These are phyloP conservation scores for Melanogaster broomeanus DNA, from an alignment of 768 basidiomycete genomes.

Conservation along the genomic window DNA sequence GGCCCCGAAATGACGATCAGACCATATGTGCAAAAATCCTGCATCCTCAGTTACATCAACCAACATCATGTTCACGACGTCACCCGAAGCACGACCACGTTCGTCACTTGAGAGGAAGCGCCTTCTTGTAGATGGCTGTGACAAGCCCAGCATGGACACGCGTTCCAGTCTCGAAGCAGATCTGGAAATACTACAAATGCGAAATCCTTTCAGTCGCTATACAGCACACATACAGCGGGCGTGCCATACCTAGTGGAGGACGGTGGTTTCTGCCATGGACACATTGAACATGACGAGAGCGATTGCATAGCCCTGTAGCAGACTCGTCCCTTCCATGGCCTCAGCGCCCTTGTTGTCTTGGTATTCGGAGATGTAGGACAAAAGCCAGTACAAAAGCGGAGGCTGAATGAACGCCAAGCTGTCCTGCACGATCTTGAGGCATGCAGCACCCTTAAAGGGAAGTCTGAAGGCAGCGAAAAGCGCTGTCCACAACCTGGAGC, in stretches of 20 bases:
- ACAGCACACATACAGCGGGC: too few species aligned
- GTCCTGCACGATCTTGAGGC: conserved; percentile 80
- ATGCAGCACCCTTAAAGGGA: conserved; percentile 62
- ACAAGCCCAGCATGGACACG: conserved; percentile 90
- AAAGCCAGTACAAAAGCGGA: conserved; percentile 75
- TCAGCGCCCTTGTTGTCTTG: conserved; percentile 45
- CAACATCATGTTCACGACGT: conserved; percentile 93
- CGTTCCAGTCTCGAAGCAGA: conserved; percentile 85
- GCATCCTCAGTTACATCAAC: conserved; percentile 80
- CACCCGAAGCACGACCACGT: conserved; percentile 78
- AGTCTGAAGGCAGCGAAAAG: conserved; percentile 78
- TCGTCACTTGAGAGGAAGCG: conserved; percentile 89
- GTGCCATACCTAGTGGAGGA: conserved; percentile 72
- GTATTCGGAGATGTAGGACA: conserved; percentile 82
- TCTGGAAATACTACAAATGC: conserved; percentile 73
- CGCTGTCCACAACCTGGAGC: conserved; percentile 69
- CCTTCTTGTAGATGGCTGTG: conserved; percentile 82
- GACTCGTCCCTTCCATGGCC: conserved; percentile 31
- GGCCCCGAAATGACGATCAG: conserved; percentile 86
- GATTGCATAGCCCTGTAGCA: conserved; percentile 72
- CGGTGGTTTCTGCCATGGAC: conserved; percentile 75
- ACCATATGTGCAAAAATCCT: conserved; percentile 81
- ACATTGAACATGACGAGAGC: conserved; percentile 79
- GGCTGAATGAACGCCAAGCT: conserved; percentile 83
- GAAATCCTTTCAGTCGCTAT: not conserved